Evolutionary conservation across 1,139 yeast genomes (phyloP), one percentile per base, ranked within the genome.

Genomic region (Kodamaea arcana): DNA sequence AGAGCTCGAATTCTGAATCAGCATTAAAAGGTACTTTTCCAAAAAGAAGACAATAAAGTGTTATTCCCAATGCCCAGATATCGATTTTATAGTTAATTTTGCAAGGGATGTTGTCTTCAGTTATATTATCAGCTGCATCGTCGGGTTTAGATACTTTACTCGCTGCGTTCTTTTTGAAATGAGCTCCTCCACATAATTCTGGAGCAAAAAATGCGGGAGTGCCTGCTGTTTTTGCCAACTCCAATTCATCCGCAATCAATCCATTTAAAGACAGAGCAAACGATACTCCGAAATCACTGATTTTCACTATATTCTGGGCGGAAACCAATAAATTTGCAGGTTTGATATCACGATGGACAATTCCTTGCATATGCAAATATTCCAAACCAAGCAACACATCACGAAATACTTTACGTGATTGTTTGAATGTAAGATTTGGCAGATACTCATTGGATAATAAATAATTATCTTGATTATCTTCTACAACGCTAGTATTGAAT

Each of bases 41-140:
- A 61, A 85, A 92, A 15, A 92, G 58, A 29, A 94, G 65, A 57
- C 98, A 90, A 55, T 81, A 92, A 15, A 94, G 65, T 0, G 98
- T 92, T 2, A 92, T 90, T 4, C 99, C 99, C 23, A 90, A 60
- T 0, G 98, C 97, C 99, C 99, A 94, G 12, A 90, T 83, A 58
- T 90, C 97, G 37, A 90, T 85, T 56, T 85, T 87, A 50, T 80
- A 67, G 41, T 83, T 80, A 26, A 84, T 79, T 33, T 68, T 72
- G 3, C 79, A 8, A 14, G 28, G 22, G n/a, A n/a, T 6, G 13
- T 24, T 24, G 13, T 24, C 10, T 20, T 20, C 23, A 24, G 26
- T 13, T n/a, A n/a, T n/a, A 7, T n/a, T n/a, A 24, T 24, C 26
- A 20, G 23, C 23, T 20, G 8, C 23, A 20, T 20, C 23, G 23